A percentile compares a stretch with the other conserved stretches of the same genome.
phyloP scores from a whole-genome alignment of 768 basidiomycete genomes.

The Lactarius tabidus region DNA sequence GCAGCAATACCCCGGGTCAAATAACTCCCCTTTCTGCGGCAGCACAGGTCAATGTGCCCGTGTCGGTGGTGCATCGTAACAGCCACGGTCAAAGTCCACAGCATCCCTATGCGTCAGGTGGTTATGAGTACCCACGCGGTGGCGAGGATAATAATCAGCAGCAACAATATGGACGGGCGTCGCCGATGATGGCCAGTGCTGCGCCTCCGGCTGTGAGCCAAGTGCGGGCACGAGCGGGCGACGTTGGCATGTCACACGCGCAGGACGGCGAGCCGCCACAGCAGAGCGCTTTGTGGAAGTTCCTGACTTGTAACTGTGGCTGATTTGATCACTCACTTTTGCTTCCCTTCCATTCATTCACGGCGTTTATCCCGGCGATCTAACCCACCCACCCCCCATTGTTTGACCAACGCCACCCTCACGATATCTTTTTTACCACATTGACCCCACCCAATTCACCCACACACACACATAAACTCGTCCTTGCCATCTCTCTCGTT shows the following conservation, averaged over 20 bases:
- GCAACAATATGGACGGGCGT: slow-evolving; percentile 69
- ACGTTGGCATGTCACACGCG: slow-evolving; percentile 60
- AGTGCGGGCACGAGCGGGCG: slow-evolving; percentile 65
- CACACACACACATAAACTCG: no score
- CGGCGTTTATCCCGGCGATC: slow-evolving; percentile 19
- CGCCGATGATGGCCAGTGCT: slow-evolving; percentile 76
- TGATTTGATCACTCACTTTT: slow-evolving; percentile 23
- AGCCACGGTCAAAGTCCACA: slow-evolving; percentile 43
- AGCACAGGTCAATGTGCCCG: slow-evolving; percentile 70
- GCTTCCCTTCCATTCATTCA: slow-evolving; percentile 3
- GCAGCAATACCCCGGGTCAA: slow-evolving; percentile 47
- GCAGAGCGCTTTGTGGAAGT: slow-evolving; percentile 54
- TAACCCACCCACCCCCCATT: slow-evolving; percentile 12
- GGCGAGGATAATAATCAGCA: slow-evolving; percentile 56
- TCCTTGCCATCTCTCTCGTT: slow-evolving; percentile 1
- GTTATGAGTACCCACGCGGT: slow-evolving; percentile 50
- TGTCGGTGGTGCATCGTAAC: slow-evolving; percentile 46
- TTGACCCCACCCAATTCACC: background rate
- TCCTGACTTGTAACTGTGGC: slow-evolving; percentile 78
- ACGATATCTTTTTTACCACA: slow-evolving; percentile 1
- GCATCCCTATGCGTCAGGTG: slow-evolving; percentile 72
- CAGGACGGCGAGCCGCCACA: slow-evolving; percentile 52
- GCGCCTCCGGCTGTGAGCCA: slow-evolving; percentile 70
- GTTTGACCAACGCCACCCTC: background rate
- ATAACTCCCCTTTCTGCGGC: slow-evolving; percentile 68